phyloP scores from a whole-genome alignment of 2,329 filamentous ascomycete genomes.

The Capronia coronata region DNA sequence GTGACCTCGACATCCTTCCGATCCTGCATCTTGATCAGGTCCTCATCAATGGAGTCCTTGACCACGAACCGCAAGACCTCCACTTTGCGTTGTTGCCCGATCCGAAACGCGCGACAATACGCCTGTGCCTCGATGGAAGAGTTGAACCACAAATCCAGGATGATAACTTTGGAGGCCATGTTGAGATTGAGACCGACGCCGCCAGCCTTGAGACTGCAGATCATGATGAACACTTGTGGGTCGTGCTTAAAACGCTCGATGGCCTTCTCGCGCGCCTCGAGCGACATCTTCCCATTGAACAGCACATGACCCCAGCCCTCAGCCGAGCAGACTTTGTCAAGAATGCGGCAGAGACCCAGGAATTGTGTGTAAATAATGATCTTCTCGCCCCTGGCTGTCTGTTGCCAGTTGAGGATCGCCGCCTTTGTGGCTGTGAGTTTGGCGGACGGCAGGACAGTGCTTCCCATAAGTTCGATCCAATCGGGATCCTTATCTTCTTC shows the following conservation, averaged over 20 bases:
- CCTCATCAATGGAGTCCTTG: constrained; percentile 52
- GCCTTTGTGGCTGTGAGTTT: constrained; percentile 35
- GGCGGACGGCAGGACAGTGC: constrained; percentile 30
- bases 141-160: constrained; percentile 59
- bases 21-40: constrained; percentile 51
- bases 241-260: constrained; percentile 44
- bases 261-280: constrained; percentile 40
- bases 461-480: constrained; percentile 23
- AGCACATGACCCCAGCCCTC: constrained; percentile 45
- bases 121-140: constrained; percentile 56
- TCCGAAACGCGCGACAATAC: constrained; percentile 36
- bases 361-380: constrained; percentile 58
- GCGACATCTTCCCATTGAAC: constrained; percentile 47
- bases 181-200: constrained; percentile 56
- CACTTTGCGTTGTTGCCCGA: constrained; percentile 57
- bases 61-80: constrained; percentile 54
- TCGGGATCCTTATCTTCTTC: constrained; percentile 9
- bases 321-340: constrained; percentile 45
- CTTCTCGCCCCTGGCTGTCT: constrained; percentile 45
- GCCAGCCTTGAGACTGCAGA: constrained; percentile 53
- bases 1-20: constrained; percentile 47
- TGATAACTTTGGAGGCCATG: constrained; percentile 53
- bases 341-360: constrained; percentile 46
- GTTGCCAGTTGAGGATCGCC: constrained; percentile 34
- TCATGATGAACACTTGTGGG: constrained; percentile 41